These are phyloP conservation scores for Chrysopogon serrulatus DNA, from an alignment of 176 grass and related monocot species.

Conservation along the genomic window DNA sequence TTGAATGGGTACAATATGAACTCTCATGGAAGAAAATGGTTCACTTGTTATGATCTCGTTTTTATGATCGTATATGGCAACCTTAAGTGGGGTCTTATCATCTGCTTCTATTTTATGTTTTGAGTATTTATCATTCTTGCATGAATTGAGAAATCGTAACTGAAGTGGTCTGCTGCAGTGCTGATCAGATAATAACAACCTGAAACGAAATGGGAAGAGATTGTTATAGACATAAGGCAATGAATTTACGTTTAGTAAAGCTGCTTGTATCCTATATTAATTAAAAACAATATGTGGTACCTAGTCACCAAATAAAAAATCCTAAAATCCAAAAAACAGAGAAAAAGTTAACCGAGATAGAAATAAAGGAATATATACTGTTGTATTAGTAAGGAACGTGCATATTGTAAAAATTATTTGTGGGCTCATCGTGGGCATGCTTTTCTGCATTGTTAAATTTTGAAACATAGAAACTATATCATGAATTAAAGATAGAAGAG, in stretches of 20 bases:
- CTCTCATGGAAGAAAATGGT: slow-evolving; percentile 3
- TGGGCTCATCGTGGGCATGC: no score
- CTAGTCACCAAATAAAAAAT: no score
- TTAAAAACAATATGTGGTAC: not conserved
- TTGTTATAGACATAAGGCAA: not conserved
- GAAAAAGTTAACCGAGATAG: no score
- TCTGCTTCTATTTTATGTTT: slow-evolving; percentile 5
- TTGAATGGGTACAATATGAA: not conserved
- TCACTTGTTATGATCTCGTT: not conserved
- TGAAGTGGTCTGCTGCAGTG: not conserved
- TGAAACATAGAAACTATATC: no score
- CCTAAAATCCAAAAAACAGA: no score
- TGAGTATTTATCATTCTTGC: not conserved
- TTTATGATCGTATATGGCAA: not conserved
- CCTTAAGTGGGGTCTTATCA: not conserved
- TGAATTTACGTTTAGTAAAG: not conserved
- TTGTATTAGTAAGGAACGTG: no score
- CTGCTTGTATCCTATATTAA: no score
- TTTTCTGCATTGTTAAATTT: no score
- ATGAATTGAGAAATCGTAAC: slow-evolving; percentile 1
- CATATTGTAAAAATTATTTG: no score
- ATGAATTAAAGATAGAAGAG: no score
- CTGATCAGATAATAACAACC: not conserved
- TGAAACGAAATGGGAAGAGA: not conserved
- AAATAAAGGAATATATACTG: no score